Conservation (phyloP, 768 basidiomycete species). For the Boletus vinaceobasis region DNA sequence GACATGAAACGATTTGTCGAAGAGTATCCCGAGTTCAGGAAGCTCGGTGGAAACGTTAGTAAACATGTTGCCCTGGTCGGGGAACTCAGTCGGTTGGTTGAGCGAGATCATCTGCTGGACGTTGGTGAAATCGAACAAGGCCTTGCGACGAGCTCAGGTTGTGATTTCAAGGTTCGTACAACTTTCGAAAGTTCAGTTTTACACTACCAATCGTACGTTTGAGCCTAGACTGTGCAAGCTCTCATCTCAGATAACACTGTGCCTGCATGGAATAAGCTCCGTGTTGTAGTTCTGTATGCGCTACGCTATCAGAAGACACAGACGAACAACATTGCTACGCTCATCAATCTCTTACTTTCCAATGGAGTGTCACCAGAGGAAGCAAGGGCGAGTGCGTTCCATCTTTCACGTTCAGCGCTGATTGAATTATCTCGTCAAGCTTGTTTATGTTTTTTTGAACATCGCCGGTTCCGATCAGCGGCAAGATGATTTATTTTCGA, state of each 20-base stretch:
- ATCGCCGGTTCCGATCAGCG: constrained; percentile 94
- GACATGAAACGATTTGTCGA: constrained; percentile 99
- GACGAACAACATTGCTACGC: constrained; percentile 72
- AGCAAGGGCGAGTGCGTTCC: constrained; percentile 47
- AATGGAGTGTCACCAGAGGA: constrained; percentile 78
- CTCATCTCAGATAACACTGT: constrained; percentile 66
- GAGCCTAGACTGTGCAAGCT: constrained; percentile 71
- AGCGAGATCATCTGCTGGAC: constrained; percentile 78
- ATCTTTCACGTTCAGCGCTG: constrained; percentile 1
- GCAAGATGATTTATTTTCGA: constrained; percentile 96
- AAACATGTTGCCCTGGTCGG: constrained; percentile 98
- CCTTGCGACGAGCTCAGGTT: constrained; percentile 85
- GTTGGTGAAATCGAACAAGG: constrained; percentile 96
- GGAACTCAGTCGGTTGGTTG: constrained; percentile 89
- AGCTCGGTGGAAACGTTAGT: constrained; percentile 96
- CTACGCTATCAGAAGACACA: constrained; percentile 92
- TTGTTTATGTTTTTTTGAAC: constrained; percentile 91
- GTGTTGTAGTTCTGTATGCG: constrained; percentile 88
- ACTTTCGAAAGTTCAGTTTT: not conserved
- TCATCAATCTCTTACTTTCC: constrained; percentile 69
- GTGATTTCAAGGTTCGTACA: constrained; percentile 73
- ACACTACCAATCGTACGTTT: not conserved
- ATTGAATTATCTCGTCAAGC: constrained; percentile 41
- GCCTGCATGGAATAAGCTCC: constrained; percentile 78
- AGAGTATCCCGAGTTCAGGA: constrained; percentile 96